phyloP scores from a whole-genome alignment of 441 rosid genomes.

The Gossypium davidsonii region DNA sequence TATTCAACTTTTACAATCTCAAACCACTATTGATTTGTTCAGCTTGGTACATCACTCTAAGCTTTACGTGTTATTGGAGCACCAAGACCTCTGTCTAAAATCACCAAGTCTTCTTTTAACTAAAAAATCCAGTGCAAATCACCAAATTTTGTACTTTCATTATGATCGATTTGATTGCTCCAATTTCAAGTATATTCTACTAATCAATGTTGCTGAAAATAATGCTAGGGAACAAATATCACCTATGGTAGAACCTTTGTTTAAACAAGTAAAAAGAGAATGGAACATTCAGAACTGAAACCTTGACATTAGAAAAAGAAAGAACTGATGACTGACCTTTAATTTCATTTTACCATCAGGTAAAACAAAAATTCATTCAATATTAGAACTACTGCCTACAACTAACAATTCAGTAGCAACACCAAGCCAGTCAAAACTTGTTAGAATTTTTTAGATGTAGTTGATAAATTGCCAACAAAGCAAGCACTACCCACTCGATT shows the following conservation, averaged over 20 bases:
- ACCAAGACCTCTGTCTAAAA: not conserved
- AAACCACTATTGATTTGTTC: constrained; percentile 1
- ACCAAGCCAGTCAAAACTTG: not conserved
- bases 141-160: not conserved
- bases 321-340: not conserved
- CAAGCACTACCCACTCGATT: not conserved
- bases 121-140: not conserved
- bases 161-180: not conserved
- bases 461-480: not conserved
- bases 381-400: not conserved
- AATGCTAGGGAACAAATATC: not conserved
- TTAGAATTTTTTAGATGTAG: not conserved
- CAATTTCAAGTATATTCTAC: not conserved
- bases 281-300: not conserved
- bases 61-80: not conserved
- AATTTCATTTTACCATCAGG: not conserved
- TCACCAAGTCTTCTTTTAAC: not conserved
- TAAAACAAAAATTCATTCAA: constrained; percentile 1
- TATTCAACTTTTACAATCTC: not conserved
- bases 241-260: not conserved
- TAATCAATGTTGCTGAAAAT: not conserved
- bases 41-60: not conserved
- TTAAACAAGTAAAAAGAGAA: not conserved
- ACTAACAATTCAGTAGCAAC: not conserved
- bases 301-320: not conserved